Evolutionary conservation across 495 filamentous ascomycete genomes (phyloP), one percentile per base, ranked within the genome.

Genomic region (Penicillium manginii): DNA sequence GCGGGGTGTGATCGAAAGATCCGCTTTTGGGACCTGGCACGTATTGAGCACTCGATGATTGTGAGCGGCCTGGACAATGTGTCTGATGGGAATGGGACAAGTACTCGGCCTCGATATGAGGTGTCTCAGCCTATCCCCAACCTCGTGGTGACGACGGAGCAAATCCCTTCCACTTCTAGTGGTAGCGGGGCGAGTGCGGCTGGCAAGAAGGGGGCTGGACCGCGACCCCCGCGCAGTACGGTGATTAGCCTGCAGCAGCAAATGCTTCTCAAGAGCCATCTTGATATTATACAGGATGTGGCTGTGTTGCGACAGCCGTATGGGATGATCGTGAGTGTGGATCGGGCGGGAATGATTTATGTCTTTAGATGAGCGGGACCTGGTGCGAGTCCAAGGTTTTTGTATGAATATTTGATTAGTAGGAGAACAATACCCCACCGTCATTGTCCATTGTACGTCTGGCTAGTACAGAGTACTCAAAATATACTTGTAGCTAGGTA

Each of bases 331-430:
- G 80, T 98, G 26, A 93, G 88, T 64, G 93, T 87, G 49, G 96
- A 99, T 77, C 82, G 93, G 62, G 88, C 87, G n/a, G 96, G 96
- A 4, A 87, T 93, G 68, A 85, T 98, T 48, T 96, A 94, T 79
- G 86, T 98, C 35, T 96, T 96, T 75, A 86, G 87, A 63, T 93
- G 68, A 78, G 23, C 1, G 15, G 35, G 35, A 4, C 0, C 12
- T 4, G 35, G 35, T 12, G 35, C 1, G 35, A n/a, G 31, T 33
- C 31, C 4, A 33, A 5, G 11, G 31, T n/a, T 10, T 37, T 37
- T 37, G 35, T 37, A n/a, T 37, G 4, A 3, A 47, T 47, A 26
- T 23, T 47, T 47, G 31, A n/a, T n/a, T 37, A n/a, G 35, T 37
- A 45, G 40, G 12, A 19, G 40, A 10, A n/a, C 40, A 45, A 45